Percentiles rank a stretch among this genome's conserved stretches.
Evolutionary conservation across 805 yeast species (phyloP).

Genomic region (Isabelozyma heimii): DNA sequence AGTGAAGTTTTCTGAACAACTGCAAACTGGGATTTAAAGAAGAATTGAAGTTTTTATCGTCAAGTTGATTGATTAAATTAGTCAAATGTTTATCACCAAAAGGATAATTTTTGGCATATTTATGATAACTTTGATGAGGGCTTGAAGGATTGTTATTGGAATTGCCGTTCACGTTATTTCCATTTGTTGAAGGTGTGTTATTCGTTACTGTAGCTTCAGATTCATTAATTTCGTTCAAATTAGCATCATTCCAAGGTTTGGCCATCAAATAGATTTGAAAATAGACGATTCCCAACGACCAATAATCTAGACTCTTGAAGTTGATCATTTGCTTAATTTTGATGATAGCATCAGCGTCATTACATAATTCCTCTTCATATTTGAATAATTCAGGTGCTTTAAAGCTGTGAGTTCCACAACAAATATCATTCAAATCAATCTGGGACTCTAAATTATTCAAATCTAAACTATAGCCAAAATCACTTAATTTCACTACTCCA

Average conservation of each 20-base stretch:
- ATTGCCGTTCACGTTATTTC: not conserved
- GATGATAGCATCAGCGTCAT: not conserved
- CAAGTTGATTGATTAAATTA: slow-evolving; percentile 21
- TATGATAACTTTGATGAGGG: slow-evolving; percentile 7
- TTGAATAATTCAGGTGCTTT: slow-evolving; percentile 52
- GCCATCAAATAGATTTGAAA: slow-evolving; percentile 42
- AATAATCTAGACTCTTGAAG: slow-evolving; percentile 43
- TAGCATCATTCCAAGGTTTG: slow-evolving; percentile 49
- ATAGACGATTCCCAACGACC: slow-evolving; percentile 53
- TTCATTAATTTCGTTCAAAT: slow-evolving; percentile 17
- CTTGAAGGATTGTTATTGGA: not conserved
- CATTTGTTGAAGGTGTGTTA: not conserved
- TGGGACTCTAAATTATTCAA: slow-evolving; percentile 16
- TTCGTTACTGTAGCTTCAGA: not conserved
- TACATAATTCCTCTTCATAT: slow-evolving; percentile 13
- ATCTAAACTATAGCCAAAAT: slow-evolving; percentile 51
- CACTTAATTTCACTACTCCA: slow-evolving; percentile 46
- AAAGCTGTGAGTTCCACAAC: slow-evolving; percentile 51
- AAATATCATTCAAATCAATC: slow-evolving; percentile 17
- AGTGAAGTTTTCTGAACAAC: slow-evolving; percentile 34
- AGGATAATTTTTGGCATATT: slow-evolving; percentile 28
- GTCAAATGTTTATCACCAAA: slow-evolving; percentile 13
- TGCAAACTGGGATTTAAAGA: slow-evolving; percentile 29
- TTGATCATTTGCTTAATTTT: slow-evolving; percentile 7
- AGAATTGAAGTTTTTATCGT: slow-evolving; percentile 14